Conservation (phyloP, 208 protist species). For the Wallacemonas sp. region DNA sequence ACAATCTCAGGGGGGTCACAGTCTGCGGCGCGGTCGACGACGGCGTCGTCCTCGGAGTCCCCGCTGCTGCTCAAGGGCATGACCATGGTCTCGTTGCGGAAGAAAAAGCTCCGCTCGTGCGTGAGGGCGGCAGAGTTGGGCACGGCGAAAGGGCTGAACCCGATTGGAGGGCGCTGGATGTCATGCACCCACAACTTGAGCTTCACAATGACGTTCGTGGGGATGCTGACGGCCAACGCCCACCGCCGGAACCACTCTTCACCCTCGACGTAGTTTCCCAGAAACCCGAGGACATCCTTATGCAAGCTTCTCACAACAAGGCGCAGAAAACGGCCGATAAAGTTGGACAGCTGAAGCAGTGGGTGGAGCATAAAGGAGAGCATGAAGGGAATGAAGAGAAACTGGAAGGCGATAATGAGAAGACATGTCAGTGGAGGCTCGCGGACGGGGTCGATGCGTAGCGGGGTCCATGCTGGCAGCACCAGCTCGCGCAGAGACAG, state of each 20-base stretch:
- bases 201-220: slow-evolving; percentile 36
- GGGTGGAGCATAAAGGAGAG: slow-evolving; percentile 61
- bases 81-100: slow-evolving; percentile 33
- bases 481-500: slow-evolving; percentile 63
- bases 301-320: slow-evolving; percentile 73
- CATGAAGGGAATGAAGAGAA: slow-evolving; percentile 63
- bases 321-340: slow-evolving; percentile 74
- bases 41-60: slow-evolving; percentile 3
- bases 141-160: neutral
- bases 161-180: slow-evolving; percentile 27
- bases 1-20: slow-evolving; percentile 44
- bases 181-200: slow-evolving; percentile 56
- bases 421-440: slow-evolving; percentile 54
- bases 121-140: neutral
- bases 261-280: slow-evolving; percentile 77
- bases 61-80: slow-evolving; percentile 5
- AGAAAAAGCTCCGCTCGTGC: slow-evolving; percentile 23
- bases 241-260: slow-evolving; percentile 64
- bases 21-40: neutral
- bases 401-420: slow-evolving; percentile 56
- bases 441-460: slow-evolving; percentile 36
- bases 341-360: slow-evolving; percentile 67
- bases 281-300: slow-evolving; percentile 69
- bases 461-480: slow-evolving; percentile 52
- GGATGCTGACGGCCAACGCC: slow-evolving; percentile 40